These are phyloP conservation scores for Zopfia rhizophila DNA, from an alignment of 2,329 filamentous ascomycete genomes.

Conservation along the genomic window DNA sequence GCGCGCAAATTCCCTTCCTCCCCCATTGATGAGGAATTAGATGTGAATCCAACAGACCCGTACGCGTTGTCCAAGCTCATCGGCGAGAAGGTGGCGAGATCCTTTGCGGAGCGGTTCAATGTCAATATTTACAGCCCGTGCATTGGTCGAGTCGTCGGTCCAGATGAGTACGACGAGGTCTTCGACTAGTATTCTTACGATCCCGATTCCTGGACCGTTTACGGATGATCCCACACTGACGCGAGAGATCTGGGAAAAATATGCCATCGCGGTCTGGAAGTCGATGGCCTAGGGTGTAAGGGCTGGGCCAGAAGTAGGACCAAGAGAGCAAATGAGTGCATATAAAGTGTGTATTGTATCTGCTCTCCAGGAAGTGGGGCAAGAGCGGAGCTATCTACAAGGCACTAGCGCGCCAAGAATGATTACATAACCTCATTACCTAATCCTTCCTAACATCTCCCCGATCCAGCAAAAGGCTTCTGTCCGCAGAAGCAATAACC, in stretches of 20 bases:
- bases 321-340: too few species aligned
- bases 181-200: conserved; percentile 60
- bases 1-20: conserved; percentile 65
- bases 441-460: too few species aligned
- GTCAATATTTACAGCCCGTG: conserved; percentile 68
- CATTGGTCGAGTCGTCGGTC: conserved; percentile 69
- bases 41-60: conserved; percentile 67
- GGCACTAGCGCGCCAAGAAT: too few species aligned
- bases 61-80: conserved; percentile 70
- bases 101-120: conserved; percentile 65
- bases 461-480: too few species aligned
- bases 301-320: too few species aligned
- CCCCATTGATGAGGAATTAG: conserved; percentile 67
- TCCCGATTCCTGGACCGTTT: conserved; percentile 62
- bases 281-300: conserved; percentile 67
- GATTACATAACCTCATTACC: too few species aligned
- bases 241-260: conserved; percentile 69
- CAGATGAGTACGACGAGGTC: conserved; percentile 63
- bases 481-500: too few species aligned
- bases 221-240: conserved; percentile 71
- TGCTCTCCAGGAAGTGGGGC: too few species aligned
- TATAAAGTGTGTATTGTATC: too few species aligned
- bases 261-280: conserved; percentile 63
- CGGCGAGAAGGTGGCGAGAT: conserved; percentile 64
- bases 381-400: too few species aligned